These are phyloP conservation scores for Epichloe sylvatica DNA, from an alignment of 2,329 filamentous ascomycete species.

Conservation along the genomic window DNA sequence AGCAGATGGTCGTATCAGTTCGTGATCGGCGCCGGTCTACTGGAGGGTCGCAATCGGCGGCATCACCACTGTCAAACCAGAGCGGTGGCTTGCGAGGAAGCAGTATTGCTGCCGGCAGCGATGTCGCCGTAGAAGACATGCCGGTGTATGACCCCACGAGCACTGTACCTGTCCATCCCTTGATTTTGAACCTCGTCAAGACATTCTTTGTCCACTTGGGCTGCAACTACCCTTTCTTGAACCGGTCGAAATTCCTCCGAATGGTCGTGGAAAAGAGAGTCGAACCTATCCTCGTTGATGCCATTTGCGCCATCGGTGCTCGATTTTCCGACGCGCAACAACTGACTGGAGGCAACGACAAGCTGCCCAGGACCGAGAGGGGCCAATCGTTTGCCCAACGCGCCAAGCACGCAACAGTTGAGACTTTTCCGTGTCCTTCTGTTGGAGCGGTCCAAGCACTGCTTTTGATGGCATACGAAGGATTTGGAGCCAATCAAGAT, in stretches of 20 bases:
- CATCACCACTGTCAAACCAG: conserved; percentile 32
- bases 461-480: conserved; percentile 72
- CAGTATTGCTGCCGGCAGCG: conserved; percentile 29
- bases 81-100: conserved; percentile 21
- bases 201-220: conserved; percentile 72
- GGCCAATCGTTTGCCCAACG: conserved; percentile 68
- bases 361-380: conserved; percentile 47
- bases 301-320: conserved; percentile 69
- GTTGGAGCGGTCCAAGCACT: conserved; percentile 76
- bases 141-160: conserved; percentile 69
- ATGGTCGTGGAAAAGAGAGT: conserved; percentile 62
- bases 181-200: conserved; percentile 65
- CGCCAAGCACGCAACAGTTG: conserved; percentile 69
- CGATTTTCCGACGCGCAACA: conserved; percentile 55
- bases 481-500: conserved; percentile 78
- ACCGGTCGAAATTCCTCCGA: conserved; percentile 56
- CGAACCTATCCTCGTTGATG: conserved; percentile 74
- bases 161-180: conserved; percentile 51
- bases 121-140: conserved; percentile 36
- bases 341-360: conserved; percentile 33
- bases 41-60: conserved; percentile 40
- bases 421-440: conserved; percentile 70
- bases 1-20: conserved; percentile 78
- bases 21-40: conserved; percentile 49
- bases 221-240: conserved; percentile 75